Base-by-base conservation (phyloP, 768 basidiomycete genomes). In the Tylopilus sp. region DNA sequence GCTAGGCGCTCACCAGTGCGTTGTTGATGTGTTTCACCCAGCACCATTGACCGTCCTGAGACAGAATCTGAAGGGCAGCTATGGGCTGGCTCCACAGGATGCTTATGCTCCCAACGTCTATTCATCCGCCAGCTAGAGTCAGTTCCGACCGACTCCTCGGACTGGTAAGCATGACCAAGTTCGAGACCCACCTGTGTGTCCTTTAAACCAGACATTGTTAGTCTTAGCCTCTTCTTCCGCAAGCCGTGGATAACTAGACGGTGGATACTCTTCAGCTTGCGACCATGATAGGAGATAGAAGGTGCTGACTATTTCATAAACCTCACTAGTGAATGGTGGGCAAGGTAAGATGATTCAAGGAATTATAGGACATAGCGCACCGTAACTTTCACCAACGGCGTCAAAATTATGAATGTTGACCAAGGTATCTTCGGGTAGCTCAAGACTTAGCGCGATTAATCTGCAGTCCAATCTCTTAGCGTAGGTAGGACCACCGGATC, bases 31-130 rank as follows among this genome's bases (percentile, higher is more conserved):
- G 82, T 50, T 71, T 77, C 19, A 84, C 75, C 79, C 81, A 83
- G 31, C 73, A 74, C 82, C 84, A 85, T 34, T 64, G 69, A 1
- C 77, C 78, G 29, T 82, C 80, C 4, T 59, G 74, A 0, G 74
- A 73, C 9, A 83, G 66, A 36, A 86, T 83, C 44, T 85, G 83
- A 10, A 85, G 71, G 0, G 74, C 83, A 6, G 78, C 73, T 4
- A 84, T 75, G 3, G 84, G 83, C 56, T 86, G 84, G 43, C 79
- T 80, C 73, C 79, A 85, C 3, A 86, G 65, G 36, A 85, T 76
- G 3, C 79, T 81, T 43, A 86, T 68, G 11, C 73, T 76, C 9
- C 80, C 82, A 48, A 82, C 73, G 64, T 85, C 83, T 76, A 47
- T 17, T 5, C 47, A 28, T 9, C 9, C 13, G 16, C 14, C 21